Base-by-base conservation (phyloP, 768 basidiomycete genomes). In the Dentipellis sp. region DNA sequence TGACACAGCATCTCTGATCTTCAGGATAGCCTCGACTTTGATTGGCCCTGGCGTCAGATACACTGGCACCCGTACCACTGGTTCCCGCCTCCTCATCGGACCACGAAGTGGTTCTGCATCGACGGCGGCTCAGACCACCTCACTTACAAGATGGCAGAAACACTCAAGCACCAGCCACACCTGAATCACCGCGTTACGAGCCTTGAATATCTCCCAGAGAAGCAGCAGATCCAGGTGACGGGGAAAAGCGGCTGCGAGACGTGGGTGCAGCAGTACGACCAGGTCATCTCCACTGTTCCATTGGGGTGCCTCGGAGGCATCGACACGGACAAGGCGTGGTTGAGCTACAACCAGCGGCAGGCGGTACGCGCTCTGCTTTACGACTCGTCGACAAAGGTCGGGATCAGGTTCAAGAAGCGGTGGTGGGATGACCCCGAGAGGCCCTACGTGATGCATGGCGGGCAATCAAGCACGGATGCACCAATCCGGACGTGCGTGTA, bases 201-300 rank as follows among this genome's bases (percentile, higher is more conserved):
- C 3, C 12, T 48, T 14, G 17, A 19, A 14, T 14, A 5, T 10
- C 29, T 29, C 3, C 29, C 29, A 3, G 29, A 6, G 29, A 29
- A 11, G 2, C 14, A 14, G 22, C 14, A 17, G 47, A 48, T 48
- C 14, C 10, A 48, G 12, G 29, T 29, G 29, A 29, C 29, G 3
- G 29, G 29, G 29, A 3, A 6, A 6, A 29, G 29, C 29, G 3
- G 29, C 29, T 3, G 6, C 29, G 3, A 6, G 29, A n/a, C n/a
- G 10, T 11, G 11, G 39, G 47, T 4, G 17, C 12, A 19, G 47
- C 10, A 11, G 19, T 78, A 71, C 58, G 65, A 67, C 0, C 72
- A 78, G 40, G 74, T 76, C 59, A 71, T 78, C 56, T 71, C 68
- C 36, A 76, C 76, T 1, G 63, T 73, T n/a, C 68, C 77, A 7